Evolutionary conservation across 2,329 filamentous ascomycete genomes (phyloP).

Genomic region (Uncinocarpus reesii): DNA sequence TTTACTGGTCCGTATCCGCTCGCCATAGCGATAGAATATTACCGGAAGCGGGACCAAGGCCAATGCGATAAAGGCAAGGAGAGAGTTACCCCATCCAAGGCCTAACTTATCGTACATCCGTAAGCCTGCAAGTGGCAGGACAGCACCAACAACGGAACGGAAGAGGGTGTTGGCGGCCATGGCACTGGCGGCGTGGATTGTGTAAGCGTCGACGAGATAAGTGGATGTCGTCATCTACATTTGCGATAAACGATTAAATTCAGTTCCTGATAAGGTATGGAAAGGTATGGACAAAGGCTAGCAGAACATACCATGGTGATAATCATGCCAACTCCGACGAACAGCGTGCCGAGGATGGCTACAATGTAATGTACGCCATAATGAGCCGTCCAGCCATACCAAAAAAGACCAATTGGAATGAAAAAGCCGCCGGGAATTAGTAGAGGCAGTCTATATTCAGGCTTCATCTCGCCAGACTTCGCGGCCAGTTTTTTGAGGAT

Average conservation of each 20-base stretch:
- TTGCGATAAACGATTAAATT: background rate
- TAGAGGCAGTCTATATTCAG: conserved; percentile 44
- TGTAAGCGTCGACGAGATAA: conserved; percentile 51
- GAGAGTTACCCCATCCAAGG: conserved; percentile 43
- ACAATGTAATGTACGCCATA: conserved; percentile 48
- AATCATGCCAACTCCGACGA: conserved; percentile 43
- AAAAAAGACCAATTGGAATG: conserved; percentile 46
- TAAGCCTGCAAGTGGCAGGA: conserved; percentile 52
- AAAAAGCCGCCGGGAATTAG: conserved; percentile 47
- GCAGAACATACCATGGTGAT: conserved; percentile 29
- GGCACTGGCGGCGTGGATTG: conserved; percentile 38
- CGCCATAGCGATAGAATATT: conserved; percentile 29
- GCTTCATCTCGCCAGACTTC: conserved; percentile 25
- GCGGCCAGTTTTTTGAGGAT: conserved; percentile 25
- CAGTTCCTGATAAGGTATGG: background rate
- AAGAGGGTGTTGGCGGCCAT: conserved; percentile 48
- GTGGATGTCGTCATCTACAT: conserved; percentile 49
- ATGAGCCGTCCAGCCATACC: conserved; percentile 51
- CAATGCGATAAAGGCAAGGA: conserved; percentile 48
- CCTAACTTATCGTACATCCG: conserved; percentile 40
- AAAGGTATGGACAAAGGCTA: too few relatives aligned
- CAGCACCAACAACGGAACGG: conserved; percentile 46
- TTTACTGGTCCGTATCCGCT: conserved; percentile 27
- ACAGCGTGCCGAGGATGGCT: conserved; percentile 48
- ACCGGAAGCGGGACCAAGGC: conserved; percentile 37